A percentile compares a stretch with the other conserved stretches of the same genome.
phyloP scores from a whole-genome alignment of 768 basidiomycete genomes.

The Brasilioporus rufonigricans region DNA sequence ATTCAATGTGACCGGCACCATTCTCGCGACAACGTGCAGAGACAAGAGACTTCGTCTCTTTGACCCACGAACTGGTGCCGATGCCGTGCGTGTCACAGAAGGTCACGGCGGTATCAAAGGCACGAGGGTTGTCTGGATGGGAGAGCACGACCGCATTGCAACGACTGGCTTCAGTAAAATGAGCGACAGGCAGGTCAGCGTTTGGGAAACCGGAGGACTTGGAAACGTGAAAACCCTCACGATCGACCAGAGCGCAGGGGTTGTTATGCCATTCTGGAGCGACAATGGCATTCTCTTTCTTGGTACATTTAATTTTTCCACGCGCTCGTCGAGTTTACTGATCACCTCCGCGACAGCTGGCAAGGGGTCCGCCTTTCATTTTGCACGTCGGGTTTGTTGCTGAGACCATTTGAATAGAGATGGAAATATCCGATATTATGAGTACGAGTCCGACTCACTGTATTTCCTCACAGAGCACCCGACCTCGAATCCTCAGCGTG shows the following conservation, averaged over 20 bases:
- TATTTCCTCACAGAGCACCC: constrained; percentile 80
- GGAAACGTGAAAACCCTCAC: constrained; percentile 71
- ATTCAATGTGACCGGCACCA: constrained; percentile 77
- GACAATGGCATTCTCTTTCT: constrained; percentile 92
- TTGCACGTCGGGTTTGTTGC: not conserved
- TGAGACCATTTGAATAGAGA: constrained; percentile 51
- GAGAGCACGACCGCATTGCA: constrained; percentile 81
- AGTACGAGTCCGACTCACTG: constrained; percentile 86
- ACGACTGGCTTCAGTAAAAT: constrained; percentile 98
- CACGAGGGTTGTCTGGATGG: constrained; percentile 86
- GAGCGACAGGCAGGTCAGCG: constrained; percentile 85
- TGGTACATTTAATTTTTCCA: constrained; percentile 39
- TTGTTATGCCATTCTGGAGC: constrained; percentile 96
- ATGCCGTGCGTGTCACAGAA: constrained; percentile 80
- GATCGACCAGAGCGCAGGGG: constrained; percentile 89
- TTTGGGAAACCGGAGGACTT: constrained; percentile 87
- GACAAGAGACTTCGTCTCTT: constrained; percentile 92
- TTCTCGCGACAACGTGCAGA: constrained; percentile 86
- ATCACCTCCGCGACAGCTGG: constrained; percentile 51
- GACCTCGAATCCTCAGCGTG: constrained; percentile 89
- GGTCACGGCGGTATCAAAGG: constrained; percentile 95
- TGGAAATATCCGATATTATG: constrained; percentile 97
- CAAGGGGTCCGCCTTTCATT: constrained; percentile 63
- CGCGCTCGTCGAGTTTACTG: constrained; percentile 1
- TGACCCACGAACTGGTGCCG: constrained; percentile 79